Conservation (phyloP, 768 basidiomycete genomes). For the Filobasidium wieringae region DNA sequence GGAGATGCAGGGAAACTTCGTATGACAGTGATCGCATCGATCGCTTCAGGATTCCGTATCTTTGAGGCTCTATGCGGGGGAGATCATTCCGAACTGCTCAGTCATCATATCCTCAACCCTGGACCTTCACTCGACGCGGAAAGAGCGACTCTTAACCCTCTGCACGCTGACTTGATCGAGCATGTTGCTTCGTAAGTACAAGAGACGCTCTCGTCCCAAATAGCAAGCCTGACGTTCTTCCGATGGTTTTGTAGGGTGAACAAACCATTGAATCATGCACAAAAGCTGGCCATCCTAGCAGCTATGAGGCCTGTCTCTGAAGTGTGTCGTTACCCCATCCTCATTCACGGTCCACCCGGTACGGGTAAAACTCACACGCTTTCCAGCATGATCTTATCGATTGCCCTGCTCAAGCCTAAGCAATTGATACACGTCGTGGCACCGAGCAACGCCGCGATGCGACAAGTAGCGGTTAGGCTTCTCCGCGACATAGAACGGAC, state of each 20-base stretch:
- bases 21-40: background rate
- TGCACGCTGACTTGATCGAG: background rate
- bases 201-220: too few species aligned
- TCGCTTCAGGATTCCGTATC: background rate
- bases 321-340: background rate
- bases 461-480: background rate
- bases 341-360: slow-evolving; percentile 79
- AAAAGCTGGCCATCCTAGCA: background rate
- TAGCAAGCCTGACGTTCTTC: background rate
- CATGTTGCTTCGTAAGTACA: background rate
- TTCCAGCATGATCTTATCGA: slow-evolving; percentile 18
- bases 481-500: background rate
- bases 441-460: background rate
- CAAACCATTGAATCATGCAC: background rate
- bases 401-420: background rate
- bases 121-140: background rate
- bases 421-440: background rate
- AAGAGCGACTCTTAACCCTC: background rate
- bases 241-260: background rate
- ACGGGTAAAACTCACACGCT: slow-evolving; percentile 54
- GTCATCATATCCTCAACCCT: background rate
- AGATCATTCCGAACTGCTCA: background rate
- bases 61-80: background rate
- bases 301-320: background rate
- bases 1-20: background rate